These are phyloP conservation scores for Kodamaea fungicola DNA, from an alignment of 1,139 yeast species.

Conservation along the genomic window DNA sequence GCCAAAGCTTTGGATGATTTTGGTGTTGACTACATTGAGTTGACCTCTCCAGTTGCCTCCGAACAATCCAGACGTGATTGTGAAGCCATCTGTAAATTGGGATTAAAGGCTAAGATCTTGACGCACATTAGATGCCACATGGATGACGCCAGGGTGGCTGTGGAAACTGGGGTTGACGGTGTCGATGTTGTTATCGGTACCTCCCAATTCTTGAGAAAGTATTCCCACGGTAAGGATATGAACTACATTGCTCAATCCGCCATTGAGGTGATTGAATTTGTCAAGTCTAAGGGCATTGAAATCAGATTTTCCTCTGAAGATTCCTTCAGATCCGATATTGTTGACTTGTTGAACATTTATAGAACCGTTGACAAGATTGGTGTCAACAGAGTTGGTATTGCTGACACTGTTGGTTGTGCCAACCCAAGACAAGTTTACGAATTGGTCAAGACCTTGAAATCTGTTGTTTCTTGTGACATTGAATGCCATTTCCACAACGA, in stretches of 20 bases:
- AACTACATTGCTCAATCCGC: conserved; percentile 96
- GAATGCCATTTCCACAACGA: conserved; percentile 99
- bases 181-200: conserved; percentile 98
- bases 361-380: conserved; percentile 97
- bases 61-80: conserved; percentile 92
- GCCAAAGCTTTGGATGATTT: conserved; percentile 97
- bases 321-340: conserved; percentile 95
- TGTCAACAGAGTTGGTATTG: conserved; percentile 98
- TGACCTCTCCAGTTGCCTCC: conserved; percentile 96
- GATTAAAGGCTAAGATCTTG: conserved; percentile 90
- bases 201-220: conserved; percentile 90
- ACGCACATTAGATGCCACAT: conserved; percentile 95
- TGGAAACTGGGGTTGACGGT: conserved; percentile 97
- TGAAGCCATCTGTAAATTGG: conserved; percentile 97
- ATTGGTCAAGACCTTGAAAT: conserved; percentile 86
- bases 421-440: conserved; percentile 99
- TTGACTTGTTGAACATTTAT: conserved; percentile 90
- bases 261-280: conserved; percentile 94
- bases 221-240: conserved; percentile 98
- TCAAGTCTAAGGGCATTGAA: conserved; percentile 95
- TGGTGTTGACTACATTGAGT: conserved; percentile 96
- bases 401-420: conserved; percentile 98
- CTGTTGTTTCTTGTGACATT: conserved; percentile 93
- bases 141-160: conserved; percentile 98
- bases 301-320: conserved; percentile 97